A percentile compares a stretch with the other conserved stretches of the same genome.
Conservation (phyloP, 1,139 yeast species). For the Kodamaea derodonti region DNA sequence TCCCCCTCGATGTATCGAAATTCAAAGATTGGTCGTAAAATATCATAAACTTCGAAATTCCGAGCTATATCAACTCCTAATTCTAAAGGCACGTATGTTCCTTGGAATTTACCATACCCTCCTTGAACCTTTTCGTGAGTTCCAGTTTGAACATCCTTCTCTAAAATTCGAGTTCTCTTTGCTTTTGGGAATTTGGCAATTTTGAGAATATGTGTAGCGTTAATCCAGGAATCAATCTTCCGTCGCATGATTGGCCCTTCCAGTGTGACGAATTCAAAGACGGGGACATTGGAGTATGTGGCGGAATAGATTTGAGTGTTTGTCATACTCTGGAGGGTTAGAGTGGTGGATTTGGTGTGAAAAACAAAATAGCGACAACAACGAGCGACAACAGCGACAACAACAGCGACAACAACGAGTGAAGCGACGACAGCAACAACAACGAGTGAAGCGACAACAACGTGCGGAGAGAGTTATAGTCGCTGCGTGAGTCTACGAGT, state of each 20-base stretch:
- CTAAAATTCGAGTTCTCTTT: conserved; percentile 77
- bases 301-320: conserved; percentile 64
- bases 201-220: conserved; percentile 87
- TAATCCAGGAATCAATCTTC: conserved; percentile 73
- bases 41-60: conserved; percentile 67
- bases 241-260: conserved; percentile 86
- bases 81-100: conserved; percentile 84
- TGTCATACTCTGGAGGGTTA: too few species aligned
- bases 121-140: conserved; percentile 92
- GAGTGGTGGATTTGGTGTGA: too few species aligned
- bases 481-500: too few species aligned
- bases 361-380: too few species aligned
- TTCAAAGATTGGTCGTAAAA: conserved; percentile 66
- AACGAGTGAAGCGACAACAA: too few species aligned
- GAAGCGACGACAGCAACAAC: too few species aligned
- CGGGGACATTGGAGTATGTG: conserved; percentile 77
- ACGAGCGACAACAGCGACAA: too few species aligned
- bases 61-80: conserved; percentile 55
- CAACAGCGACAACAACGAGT: too few species aligned
- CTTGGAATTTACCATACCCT: conserved; percentile 92
- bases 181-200: conserved; percentile 87
- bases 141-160: conserved; percentile 83
- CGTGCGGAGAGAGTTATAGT: too few species aligned
- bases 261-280: conserved; percentile 63
- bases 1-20: conserved; percentile 54